A percentile compares a stretch with the other conserved stretches of the same genome.
Evolutionary conservation across 1,139 yeast species (phyloP).

Genomic region (Kodamaea arcana): DNA sequence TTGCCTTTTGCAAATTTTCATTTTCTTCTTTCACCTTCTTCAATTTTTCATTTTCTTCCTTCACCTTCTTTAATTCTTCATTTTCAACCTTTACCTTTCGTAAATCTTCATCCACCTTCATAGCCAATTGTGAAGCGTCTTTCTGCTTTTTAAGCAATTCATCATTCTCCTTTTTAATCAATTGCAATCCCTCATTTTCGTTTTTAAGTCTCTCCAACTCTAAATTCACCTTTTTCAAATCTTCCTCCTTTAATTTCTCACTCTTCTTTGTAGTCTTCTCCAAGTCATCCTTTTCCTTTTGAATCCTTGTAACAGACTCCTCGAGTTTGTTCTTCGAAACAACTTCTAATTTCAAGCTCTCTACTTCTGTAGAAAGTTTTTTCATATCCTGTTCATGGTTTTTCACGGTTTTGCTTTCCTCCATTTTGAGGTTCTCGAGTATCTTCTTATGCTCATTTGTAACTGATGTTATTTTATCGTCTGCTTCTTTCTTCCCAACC

Average conservation of each 20-base stretch:
- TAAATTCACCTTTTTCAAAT: slow-evolving; percentile 4
- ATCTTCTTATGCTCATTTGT: not conserved
- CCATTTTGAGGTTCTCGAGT: not conserved
- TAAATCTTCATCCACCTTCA: too few species aligned
- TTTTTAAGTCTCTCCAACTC: slow-evolving; percentile 2
- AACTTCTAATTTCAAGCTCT: not conserved
- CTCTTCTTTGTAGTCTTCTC: slow-evolving; percentile 8
- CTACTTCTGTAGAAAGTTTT: not conserved
- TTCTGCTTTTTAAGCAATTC: too few species aligned
- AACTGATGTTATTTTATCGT: not conserved
- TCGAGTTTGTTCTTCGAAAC: not conserved
- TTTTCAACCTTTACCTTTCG: too few species aligned
- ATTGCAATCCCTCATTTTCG: not conserved
- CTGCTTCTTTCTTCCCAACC: not conserved
- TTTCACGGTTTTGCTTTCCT: not conserved
- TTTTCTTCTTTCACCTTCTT: not conserved
- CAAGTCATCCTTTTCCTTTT: slow-evolving; percentile 7
- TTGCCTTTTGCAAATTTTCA: not conserved
- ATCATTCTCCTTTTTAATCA: slow-evolving; percentile 1
- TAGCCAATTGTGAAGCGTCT: too few species aligned
- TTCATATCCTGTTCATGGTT: not conserved
- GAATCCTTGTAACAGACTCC: slow-evolving; percentile 7
- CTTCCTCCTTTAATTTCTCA: slow-evolving; percentile 7
- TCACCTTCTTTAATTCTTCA: not conserved
- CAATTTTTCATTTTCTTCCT: not conserved